phyloP scores from a whole-genome alignment of 495 filamentous ascomycete species.

The Clavariopsis aquatica region DNA sequence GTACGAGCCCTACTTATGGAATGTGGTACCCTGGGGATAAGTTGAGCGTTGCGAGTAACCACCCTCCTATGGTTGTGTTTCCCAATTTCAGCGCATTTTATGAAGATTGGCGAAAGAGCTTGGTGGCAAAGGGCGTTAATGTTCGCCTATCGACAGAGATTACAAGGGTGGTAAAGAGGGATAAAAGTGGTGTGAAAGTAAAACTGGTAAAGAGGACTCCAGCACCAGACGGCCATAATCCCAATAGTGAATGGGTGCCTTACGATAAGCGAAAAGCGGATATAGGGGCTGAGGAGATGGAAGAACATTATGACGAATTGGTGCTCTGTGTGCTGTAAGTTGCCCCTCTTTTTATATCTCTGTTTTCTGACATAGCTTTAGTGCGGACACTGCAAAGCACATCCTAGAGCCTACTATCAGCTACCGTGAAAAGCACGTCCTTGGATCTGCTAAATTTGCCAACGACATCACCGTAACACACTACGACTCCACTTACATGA shows the following conservation, averaged over 20 bases:
- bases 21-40: constrained; percentile 77
- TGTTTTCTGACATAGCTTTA: constrained; percentile 29
- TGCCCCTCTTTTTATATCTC: neutral
- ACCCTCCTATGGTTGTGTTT: constrained; percentile 81
- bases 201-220: constrained; percentile 45
- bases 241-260: constrained; percentile 42
- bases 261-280: constrained; percentile 47
- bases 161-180: constrained; percentile 57
- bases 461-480: constrained; percentile 86
- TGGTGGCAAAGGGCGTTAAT: constrained; percentile 63
- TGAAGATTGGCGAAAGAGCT: constrained; percentile 62
- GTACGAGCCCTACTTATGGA: constrained; percentile 70
- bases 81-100: constrained; percentile 75
- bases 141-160: constrained; percentile 67
- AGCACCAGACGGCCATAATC: constrained; percentile 44
- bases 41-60: constrained; percentile 60
- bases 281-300: constrained; percentile 43
- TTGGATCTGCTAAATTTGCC: constrained; percentile 74
- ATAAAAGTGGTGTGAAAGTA: constrained; percentile 60
- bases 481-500: constrained; percentile 72
- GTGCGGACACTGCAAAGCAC: constrained; percentile 69
- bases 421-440: constrained; percentile 65
- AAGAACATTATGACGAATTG: constrained; percentile 66
- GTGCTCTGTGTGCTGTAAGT: constrained; percentile 65
- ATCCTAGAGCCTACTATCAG: constrained; percentile 64